A percentile compares a stretch with the other conserved stretches of the same genome.
These are phyloP conservation scores for Pythium dissotocum DNA, from an alignment of 352 stramenopile species.

Conservation along the genomic window DNA sequence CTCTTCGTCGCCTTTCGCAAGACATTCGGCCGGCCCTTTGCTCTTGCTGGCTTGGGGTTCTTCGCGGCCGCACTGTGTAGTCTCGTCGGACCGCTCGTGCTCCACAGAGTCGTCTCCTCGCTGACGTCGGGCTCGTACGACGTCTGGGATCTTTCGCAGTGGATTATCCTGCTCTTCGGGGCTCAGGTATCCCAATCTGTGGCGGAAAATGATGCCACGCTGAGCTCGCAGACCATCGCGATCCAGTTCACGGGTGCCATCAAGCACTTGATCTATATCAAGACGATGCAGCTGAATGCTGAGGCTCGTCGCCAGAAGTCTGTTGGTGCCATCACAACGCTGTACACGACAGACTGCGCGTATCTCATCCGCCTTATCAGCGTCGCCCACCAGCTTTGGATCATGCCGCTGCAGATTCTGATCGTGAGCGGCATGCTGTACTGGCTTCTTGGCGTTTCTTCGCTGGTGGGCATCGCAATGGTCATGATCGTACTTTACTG, in stretches of 20 bases:
- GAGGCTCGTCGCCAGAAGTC: constrained; percentile 42
- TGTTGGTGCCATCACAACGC: constrained; percentile 56
- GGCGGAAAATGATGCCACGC: constrained; percentile 48
- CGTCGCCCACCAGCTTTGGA: constrained; percentile 61
- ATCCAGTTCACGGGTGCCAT: constrained; percentile 54
- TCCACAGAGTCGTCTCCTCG: constrained; percentile 35
- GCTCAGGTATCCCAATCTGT: constrained; percentile 57
- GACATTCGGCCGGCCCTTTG: constrained; percentile 33
- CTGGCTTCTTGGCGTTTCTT: constrained; percentile 40
- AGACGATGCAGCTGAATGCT: constrained; percentile 50
- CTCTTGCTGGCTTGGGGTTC: constrained; percentile 36
- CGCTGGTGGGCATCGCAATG: constrained; percentile 49
- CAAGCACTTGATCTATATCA: constrained; percentile 56
- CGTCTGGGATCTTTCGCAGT: constrained; percentile 27
- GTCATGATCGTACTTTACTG: constrained; percentile 44
- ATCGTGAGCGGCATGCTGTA: constrained; percentile 54
- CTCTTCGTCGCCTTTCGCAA: constrained; percentile 32
- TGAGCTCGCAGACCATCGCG: constrained; percentile 49
- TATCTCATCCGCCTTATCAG: constrained; percentile 41
- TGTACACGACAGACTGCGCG: constrained; percentile 61
- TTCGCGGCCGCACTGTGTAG: constrained; percentile 42
- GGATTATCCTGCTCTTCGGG: constrained; percentile 46
- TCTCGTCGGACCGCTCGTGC: constrained; percentile 39
- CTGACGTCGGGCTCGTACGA: constrained; percentile 28
- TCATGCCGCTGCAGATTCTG: constrained; percentile 50